Conservation (phyloP, 345 rosid species). For the Populus pruinosa region DNA sequence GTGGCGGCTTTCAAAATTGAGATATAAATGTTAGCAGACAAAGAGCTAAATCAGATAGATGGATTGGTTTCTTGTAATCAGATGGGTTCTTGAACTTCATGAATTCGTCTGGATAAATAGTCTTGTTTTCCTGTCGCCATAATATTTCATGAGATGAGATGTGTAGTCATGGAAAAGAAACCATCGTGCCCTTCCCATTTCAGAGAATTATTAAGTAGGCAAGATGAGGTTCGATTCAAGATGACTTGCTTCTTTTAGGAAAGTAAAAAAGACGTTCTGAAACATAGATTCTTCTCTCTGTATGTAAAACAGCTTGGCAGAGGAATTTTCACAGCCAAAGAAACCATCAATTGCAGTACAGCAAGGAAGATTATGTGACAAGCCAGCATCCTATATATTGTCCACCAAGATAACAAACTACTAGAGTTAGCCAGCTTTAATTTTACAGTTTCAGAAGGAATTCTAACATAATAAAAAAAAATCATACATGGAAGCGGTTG, state of each 20-base stretch:
- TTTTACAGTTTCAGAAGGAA: too few relatives aligned
- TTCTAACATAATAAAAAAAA: too few relatives aligned
- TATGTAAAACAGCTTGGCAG: neutral
- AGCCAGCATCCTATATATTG: too few relatives aligned
- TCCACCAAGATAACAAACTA: too few relatives aligned
- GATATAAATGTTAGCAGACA: neutral
- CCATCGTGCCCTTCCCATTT: neutral
- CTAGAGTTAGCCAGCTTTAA: too few relatives aligned
- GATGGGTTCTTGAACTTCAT: constrained; percentile 17
- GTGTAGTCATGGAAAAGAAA: too few relatives aligned
- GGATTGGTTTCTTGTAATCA: neutral
- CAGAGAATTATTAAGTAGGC: neutral
- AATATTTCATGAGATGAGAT: too few relatives aligned
- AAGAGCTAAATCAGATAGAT: neutral
- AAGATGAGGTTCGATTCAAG: neutral
- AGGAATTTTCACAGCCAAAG: neutral
- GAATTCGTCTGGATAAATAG: constrained; percentile 7
- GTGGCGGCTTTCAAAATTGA: constrained; percentile 29
- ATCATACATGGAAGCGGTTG: too few relatives aligned
- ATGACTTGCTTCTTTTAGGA: neutral
- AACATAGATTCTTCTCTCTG: neutral
- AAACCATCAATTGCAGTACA: neutral
- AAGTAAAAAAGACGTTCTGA: neutral
- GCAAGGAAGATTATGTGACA: too few relatives aligned
- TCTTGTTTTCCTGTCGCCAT: neutral